Base-by-base conservation (phyloP, 2,329 filamentous ascomycete species). In the Xylaria sp. region DNA sequence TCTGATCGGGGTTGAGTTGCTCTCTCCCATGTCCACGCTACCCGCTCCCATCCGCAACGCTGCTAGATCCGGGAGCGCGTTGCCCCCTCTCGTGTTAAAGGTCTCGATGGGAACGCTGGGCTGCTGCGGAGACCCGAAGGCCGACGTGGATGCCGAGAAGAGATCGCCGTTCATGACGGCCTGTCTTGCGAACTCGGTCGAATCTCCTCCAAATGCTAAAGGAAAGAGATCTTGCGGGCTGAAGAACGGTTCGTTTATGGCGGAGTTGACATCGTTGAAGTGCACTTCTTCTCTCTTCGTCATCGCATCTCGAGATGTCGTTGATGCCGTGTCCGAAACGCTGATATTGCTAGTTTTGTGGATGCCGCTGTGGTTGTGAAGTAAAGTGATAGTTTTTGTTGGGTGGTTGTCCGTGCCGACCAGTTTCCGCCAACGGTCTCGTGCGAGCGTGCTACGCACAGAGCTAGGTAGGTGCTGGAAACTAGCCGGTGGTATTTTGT, bases 371-470 rank as follows among this genome's bases (percentile, higher is more conserved):
- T 40, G 59, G 26, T 23, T 63, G 57, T n/a, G 33, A 33, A 33
- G 33, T 23, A 44, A 9, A n/a, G 28, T 26, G 26, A 23, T 40
- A 26, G n/a, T 20, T n/a, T 74, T 54, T 74, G 72, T 66, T 67
- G 17, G 72, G 69, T 40, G 76, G 66, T 11, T 64, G 73, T 38
- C 76, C 71, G 76, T 63, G 17, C 80, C 78, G 6, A 89, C 80
- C 7, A 89, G 76, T 49, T 80, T 79, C 46, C 85, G 81, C 87
- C 87, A 89, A 38, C 81, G 81, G 11, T 86, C 82, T 20, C 83
- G 79, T n/a, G 85, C 84, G 70, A 85, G 80, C 17, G 79, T 79
- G 46, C 79, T 80, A 54, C 86, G 85, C 23, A 84, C 78, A 1
- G 79, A 80, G 54, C 82, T 84, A 0, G 85, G 83, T 3, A 85